Evolutionary conservation across 2,329 filamentous ascomycete species (phyloP), one percentile per base, ranked within the genome.

Genomic region (Parastagonospora nodorum): DNA sequence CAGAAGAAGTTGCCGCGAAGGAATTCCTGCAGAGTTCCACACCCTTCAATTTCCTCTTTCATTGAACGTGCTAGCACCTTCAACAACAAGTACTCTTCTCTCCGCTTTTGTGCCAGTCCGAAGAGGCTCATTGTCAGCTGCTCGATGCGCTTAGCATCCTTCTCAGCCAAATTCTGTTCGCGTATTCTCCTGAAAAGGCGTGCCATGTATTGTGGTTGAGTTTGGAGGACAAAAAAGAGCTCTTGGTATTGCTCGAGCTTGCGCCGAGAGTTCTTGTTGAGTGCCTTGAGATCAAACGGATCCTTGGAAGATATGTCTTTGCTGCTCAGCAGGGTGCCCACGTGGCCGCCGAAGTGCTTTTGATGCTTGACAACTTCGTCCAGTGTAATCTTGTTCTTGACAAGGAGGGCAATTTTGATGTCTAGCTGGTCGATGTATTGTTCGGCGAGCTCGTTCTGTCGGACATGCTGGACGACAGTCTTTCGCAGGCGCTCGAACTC

Each of bases 301-400:
- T 97, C 95, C 53, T 89, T 87, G 2, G 91, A 96, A 1, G 88
- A 85, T 55, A 96, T 92, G 43, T 92, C 86, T n/a, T 86, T 88
- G 75, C 94, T 97, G 50, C 90, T 89, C 42, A 99, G 80, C 28
- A 97, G 82, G 52, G 85, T 89, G 57, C 92, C 88, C 16, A 92
- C 87, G 66, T 94, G 89, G 2, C 93, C 92, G 48, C 94, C 94
- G 66, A 94, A 97, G 72, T 96, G 95, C 78, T 89, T 93, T 69
- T 99, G 94, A 70, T 97, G 94, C 65, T 92, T 91, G 48, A 99
- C 90, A 27, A 99, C 94, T 75, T 99, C 95, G 68, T 99, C 94
- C 4, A 99, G 82, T 0, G 94, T 97, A 67, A 99, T 99, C 76
- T 99, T 99, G 83, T 99, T 99, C 82, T 97, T 97, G 66, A 99